phyloP scores from a whole-genome alignment of 331 rosid genomes.

The Malus hybrid region DNA sequence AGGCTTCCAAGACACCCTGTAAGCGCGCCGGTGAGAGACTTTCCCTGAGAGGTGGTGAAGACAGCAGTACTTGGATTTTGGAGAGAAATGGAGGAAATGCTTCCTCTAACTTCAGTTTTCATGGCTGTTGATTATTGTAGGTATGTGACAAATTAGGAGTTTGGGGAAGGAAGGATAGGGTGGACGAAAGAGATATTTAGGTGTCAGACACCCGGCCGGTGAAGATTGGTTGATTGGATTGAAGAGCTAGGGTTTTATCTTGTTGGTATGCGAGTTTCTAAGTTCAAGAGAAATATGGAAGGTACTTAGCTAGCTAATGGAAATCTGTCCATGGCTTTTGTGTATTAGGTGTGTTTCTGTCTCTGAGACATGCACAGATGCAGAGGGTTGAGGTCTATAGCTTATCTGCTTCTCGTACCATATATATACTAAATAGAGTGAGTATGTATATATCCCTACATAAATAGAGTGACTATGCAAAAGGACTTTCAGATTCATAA shows the following conservation, averaged over 20 bases:
- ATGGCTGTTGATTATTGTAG: constrained; percentile 17
- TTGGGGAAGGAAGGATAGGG: neutral
- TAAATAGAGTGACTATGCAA: neutral
- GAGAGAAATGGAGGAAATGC: constrained; percentile 40
- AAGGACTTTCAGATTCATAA: neutral
- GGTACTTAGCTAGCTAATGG: neutral
- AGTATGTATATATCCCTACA: neutral
- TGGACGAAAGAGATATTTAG: neutral
- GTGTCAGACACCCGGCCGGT: constrained; percentile 8
- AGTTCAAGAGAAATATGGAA: constrained; percentile 8
- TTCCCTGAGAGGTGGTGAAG: constrained; percentile 35
- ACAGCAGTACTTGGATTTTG: constrained; percentile 39
- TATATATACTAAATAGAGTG: constrained; percentile 26
- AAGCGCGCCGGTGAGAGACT: constrained; percentile 53
- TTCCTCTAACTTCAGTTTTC: constrained; percentile 64
- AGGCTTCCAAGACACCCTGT: constrained; percentile 84
- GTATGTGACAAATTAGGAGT: neutral
- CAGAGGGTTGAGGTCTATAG: neutral
- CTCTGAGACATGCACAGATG: neutral
- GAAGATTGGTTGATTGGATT: constrained; percentile 24
- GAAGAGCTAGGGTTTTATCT: constrained; percentile 28
- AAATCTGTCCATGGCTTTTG: constrained; percentile 15
- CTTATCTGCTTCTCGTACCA: neutral
- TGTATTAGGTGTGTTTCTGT: neutral
- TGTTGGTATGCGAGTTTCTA: neutral